Evolutionary conservation across 495 filamentous ascomycete species (phyloP), one percentile per base, ranked within the genome.

Genomic region (Penicillium macrosclerotiorum): DNA sequence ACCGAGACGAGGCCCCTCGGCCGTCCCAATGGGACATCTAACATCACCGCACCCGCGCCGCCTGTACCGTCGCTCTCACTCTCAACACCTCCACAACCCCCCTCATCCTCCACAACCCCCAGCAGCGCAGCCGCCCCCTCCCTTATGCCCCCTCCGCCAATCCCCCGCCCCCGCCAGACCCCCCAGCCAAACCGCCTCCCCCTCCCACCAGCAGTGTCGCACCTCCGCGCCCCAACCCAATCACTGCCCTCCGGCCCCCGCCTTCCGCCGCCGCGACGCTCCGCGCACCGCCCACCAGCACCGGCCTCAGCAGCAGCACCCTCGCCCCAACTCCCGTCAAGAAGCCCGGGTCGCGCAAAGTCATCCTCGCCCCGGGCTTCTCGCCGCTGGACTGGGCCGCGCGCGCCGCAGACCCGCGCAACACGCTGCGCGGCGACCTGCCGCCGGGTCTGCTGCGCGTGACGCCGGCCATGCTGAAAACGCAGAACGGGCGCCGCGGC

Each of bases 351-450:
- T 53, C 73, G 29, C 57, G 69, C 44, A 81, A 87, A 52, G 88
- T 95, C 16, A 69, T 84, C 12, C 83, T 98, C 24, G 74, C 80
- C 23, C 93, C 93, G 0, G 93, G 93, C 27, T 90, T 87, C 73
- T 92, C 87, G 1, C 93, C 93, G 0, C 83, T 98, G 5, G 93
- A 98, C 76, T 98, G 93, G 93, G 93, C 93, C 19, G 80, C 82
- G 11, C 79, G 94, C 1, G 75, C 80, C 2, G 69, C 72, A n/a
- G 74, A 78, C 37, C 84, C 86, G 3, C 69, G 74, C 5, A 77
- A 77, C 34, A 82, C 88, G 51, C 81, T 95, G 8, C 82, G 84
- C 20, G 81, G 81, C 41, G 61, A 76, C 11, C 54, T 78, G 3
- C 76, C 78, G 1, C 60, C 79, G 3, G 63, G 70, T 22, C 55